Percentiles rank a stretch among this genome's conserved stretches.
These are phyloP conservation scores for Angomonas deanei DNA, from an alignment of 208 protist genomes.

Conservation along the genomic window DNA sequence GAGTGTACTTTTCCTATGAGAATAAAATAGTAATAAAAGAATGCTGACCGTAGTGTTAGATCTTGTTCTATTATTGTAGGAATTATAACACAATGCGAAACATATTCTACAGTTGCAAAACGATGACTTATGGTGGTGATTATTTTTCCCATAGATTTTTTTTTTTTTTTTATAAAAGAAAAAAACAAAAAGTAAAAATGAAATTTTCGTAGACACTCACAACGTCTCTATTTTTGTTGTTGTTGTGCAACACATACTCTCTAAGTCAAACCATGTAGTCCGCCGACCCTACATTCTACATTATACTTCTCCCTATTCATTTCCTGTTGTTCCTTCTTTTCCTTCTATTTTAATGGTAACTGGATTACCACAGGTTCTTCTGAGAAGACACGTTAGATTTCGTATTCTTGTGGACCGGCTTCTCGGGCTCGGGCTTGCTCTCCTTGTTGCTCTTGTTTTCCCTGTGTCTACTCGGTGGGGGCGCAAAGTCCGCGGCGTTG, in stretches of 20 bases:
- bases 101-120: too few species aligned
- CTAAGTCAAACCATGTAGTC: background rate
- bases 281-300: background rate
- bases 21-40: background rate
- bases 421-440: conserved; percentile 15
- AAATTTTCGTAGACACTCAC: too few species aligned
- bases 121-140: too few species aligned
- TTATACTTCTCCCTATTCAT: background rate
- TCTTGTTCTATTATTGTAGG: conserved; percentile 5
- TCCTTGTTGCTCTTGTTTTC: conserved; percentile 36
- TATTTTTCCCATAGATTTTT: background rate
- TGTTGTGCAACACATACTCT: background rate
- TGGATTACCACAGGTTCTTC: conserved; percentile 8
- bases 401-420: background rate
- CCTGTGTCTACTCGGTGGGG: conserved; percentile 5
- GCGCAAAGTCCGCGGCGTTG: conserved; percentile 21
- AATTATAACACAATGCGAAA: too few species aligned
- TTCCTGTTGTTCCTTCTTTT: background rate
- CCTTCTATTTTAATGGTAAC: background rate
- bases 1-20: background rate
- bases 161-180: background rate
- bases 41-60: background rate
- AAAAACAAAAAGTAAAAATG: too few species aligned
- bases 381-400: conserved; percentile 3
- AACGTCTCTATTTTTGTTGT: too few species aligned